Evolutionary conservation across 2,329 filamentous ascomycete genomes (phyloP).

Genomic region (Pseudopyricularia javanii): DNA sequence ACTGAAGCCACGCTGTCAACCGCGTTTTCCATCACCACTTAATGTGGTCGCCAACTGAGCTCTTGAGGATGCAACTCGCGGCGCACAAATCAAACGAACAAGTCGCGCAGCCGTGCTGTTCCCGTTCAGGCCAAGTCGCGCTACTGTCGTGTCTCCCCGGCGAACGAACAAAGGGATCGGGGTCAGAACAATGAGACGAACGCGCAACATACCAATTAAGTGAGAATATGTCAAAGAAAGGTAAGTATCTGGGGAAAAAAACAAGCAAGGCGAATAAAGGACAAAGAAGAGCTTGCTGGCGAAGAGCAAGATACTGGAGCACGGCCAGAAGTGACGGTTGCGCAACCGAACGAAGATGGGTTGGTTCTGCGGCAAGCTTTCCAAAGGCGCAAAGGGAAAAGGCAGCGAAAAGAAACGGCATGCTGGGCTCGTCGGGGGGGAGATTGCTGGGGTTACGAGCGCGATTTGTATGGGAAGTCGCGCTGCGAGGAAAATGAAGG

Average conservation of each 20-base stretch:
- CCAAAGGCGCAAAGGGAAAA: neutral
- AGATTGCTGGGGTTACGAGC: neutral
- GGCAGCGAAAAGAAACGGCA: neutral
- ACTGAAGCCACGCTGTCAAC: neutral
- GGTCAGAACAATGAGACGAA: neutral
- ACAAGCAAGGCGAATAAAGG: neutral
- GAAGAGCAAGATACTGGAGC: neutral
- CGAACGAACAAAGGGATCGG: neutral
- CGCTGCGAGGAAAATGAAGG: neutral
- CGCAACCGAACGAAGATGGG: neutral
- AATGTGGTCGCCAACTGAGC: too few species aligned
- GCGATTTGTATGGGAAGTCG: neutral
- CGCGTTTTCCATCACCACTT: neutral
- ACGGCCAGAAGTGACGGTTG: neutral
- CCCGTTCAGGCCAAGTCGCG: neutral
- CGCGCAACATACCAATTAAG: neutral
- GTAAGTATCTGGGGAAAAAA: neutral
- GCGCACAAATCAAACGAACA: too few species aligned
- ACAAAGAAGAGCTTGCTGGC: neutral
- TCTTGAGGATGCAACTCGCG: too few species aligned
- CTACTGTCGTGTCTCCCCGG: neutral
- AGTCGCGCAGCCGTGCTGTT: neutral
- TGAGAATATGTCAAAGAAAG: neutral
- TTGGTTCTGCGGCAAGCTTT: neutral
- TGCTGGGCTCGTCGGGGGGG: neutral